Percentiles rank a stretch among this genome's conserved stretches.
These are phyloP conservation scores for Takakia lepidozioides DNA, from an alignment of 225 moss, liverwort and hornwort species.

Conservation along the genomic window DNA sequence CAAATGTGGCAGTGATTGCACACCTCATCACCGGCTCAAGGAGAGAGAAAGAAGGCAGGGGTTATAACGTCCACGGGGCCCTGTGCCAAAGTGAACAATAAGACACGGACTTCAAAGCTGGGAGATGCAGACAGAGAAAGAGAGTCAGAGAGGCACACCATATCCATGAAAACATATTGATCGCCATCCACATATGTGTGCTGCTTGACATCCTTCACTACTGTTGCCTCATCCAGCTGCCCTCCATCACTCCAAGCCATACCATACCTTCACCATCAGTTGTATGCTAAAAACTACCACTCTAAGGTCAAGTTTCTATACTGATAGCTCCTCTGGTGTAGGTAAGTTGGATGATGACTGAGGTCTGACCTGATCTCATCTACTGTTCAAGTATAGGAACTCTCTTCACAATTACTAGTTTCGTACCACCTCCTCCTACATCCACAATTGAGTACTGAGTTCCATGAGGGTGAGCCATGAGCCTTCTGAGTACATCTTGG, in stretches of 20 bases:
- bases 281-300: constrained; percentile 87
- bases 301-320: too few relatives aligned
- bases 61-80: too few relatives aligned
- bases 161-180: constrained; percentile 97
- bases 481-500: too few relatives aligned
- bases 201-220: constrained; percentile 78
- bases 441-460: too few relatives aligned
- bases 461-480: too few relatives aligned
- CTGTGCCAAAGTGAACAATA: not conserved
- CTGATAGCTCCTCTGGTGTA: too few relatives aligned
- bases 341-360: too few relatives aligned
- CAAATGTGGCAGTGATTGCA: too few relatives aligned
- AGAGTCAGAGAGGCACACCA: constrained; percentile 52
- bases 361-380: too few relatives aligned
- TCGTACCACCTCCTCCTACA: too few relatives aligned
- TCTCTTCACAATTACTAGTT: too few relatives aligned
- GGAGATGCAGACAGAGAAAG: constrained; percentile 1
- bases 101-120: not conserved
- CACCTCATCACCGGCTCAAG: not conserved
- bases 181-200: constrained; percentile 96
- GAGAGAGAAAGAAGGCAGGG: not conserved
- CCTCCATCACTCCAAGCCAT: not conserved
- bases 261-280: constrained; percentile 93
- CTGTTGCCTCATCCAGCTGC: constrained; percentile 62
- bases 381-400: too few relatives aligned